Evolutionary conservation across 1,284 basidiomycete species (phyloP).

Genomic region (Ustilago cynodontis): DNA sequence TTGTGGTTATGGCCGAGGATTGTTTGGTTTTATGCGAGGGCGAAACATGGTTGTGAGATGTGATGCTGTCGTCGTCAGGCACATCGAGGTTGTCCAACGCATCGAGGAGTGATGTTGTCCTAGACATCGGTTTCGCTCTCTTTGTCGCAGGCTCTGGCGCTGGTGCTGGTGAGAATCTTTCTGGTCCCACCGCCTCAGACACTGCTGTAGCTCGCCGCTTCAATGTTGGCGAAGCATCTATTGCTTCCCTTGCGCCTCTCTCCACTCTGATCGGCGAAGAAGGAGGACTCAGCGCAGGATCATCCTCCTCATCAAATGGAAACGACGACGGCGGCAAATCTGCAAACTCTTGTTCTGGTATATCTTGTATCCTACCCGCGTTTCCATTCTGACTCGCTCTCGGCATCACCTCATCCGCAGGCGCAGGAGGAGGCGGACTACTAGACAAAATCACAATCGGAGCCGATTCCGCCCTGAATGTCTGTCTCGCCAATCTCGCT

Average conservation of each 20-base stretch:
- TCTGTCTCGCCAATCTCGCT: neutral
- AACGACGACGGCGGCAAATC: slow-evolving; percentile 29
- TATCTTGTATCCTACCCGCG: neutral
- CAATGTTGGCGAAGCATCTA: slow-evolving; percentile 16
- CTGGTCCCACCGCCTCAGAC: neutral
- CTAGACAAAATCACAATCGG: slow-evolving; percentile 48
- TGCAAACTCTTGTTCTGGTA: slow-evolving; percentile 21
- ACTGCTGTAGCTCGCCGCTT: slow-evolving; percentile 11
- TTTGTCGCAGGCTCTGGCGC: slow-evolving; percentile 19
- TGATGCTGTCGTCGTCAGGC: neutral
- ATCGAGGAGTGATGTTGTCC: slow-evolving; percentile 33
- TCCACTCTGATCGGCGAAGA: slow-evolving; percentile 11
- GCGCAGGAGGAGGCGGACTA: slow-evolving; percentile 37
- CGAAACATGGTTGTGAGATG: neutral
- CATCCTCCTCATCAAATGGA: slow-evolving; percentile 26
- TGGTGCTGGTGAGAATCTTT: neutral
- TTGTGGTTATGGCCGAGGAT: neutral
- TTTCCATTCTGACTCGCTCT: slow-evolving; percentile 22
- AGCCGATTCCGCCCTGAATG: slow-evolving; percentile 20
- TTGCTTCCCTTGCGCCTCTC: neutral
- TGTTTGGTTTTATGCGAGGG: neutral
- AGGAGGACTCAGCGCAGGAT: slow-evolving; percentile 24
- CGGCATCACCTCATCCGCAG: slow-evolving; percentile 9
- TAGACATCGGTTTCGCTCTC: slow-evolving; percentile 2
- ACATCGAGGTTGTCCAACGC: slow-evolving; percentile 39